Percentiles rank a stretch among this genome's conserved stretches.
phyloP scores from a whole-genome alignment of 345 rosid species.

The Populus euphratica region DNA sequence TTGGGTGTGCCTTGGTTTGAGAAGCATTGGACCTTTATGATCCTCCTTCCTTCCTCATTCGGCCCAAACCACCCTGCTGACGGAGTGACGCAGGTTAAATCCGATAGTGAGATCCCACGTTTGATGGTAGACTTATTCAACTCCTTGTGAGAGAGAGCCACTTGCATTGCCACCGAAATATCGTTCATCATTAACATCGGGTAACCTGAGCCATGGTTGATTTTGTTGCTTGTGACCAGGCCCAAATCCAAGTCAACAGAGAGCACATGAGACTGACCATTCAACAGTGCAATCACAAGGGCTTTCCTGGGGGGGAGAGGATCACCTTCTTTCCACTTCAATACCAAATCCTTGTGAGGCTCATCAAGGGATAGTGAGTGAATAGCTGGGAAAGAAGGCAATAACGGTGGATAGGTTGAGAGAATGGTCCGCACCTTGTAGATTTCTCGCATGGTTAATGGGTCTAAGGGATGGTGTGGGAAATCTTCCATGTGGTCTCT shows the following conservation, averaged over 20 bases:
- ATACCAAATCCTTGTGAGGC: conserved; percentile 42
- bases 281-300: conserved; percentile 23
- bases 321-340: conserved; percentile 36
- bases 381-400: conserved; percentile 23
- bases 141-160: conserved; percentile 30
- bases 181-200: conserved; percentile 40
- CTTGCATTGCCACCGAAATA: conserved; percentile 19
- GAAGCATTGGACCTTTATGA: conserved; percentile 41
- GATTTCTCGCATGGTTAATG: conserved; percentile 47
- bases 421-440: conserved; percentile 39
- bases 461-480: conserved; percentile 51
- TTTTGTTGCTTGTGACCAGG: conserved; percentile 24
- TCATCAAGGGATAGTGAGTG: conserved; percentile 44
- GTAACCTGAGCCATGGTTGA: conserved; percentile 38
- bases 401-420: conserved; percentile 21
- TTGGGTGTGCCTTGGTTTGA: conserved; percentile 28
- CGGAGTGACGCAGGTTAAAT: conserved; percentile 31
- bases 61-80: conserved; percentile 53
- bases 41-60: conserved; percentile 44
- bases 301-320: conserved; percentile 44
- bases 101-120: conserved; percentile 36
- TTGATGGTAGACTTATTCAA: conserved; percentile 33
- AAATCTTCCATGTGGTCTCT: conserved; percentile 18
- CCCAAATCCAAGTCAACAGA: conserved; percentile 39
- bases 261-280: conserved; percentile 32